Conservation (phyloP, 2,329 filamentous ascomycete species). For the Venturia carpophila region DNA sequence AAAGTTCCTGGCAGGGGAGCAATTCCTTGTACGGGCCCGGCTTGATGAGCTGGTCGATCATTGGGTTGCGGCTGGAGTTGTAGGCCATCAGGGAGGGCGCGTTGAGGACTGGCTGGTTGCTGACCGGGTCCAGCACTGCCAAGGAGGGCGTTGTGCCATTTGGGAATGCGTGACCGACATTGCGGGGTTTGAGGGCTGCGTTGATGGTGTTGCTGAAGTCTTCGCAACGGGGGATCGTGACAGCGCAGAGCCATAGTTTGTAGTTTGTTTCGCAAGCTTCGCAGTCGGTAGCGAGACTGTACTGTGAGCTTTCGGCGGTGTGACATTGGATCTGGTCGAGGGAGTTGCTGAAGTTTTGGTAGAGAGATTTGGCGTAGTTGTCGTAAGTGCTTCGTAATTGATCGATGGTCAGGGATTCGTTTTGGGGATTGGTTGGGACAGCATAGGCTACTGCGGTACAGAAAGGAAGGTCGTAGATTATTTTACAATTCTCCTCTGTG, state of each 20-base stretch:
- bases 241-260: slow-evolving; percentile 90
- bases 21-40: slow-evolving; percentile 94
- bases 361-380: slow-evolving; percentile 59
- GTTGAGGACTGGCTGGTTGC: slow-evolving; percentile 20
- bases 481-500: slow-evolving; percentile 68
- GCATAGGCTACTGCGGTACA: slow-evolving; percentile 85
- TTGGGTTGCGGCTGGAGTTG: slow-evolving; percentile 57
- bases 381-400: slow-evolving; percentile 70
- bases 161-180: slow-evolving; percentile 59
- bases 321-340: slow-evolving; percentile 82
- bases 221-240: slow-evolving; percentile 84
- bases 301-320: slow-evolving; percentile 61
- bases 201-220: slow-evolving; percentile 55
- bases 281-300: slow-evolving; percentile 74
- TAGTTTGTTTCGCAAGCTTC: slow-evolving; percentile 70
- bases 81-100: slow-evolving; percentile 29
- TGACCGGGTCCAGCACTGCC: slow-evolving; percentile 24
- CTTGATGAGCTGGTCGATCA: slow-evolving; percentile 62
- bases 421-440: slow-evolving; percentile 68
- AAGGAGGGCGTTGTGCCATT: slow-evolving; percentile 52
- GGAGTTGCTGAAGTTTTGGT: slow-evolving; percentile 70
- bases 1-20: slow-evolving; percentile 79
- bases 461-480: slow-evolving; percentile 81
- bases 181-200: slow-evolving; percentile 56
- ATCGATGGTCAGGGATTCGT: slow-evolving; percentile 36